Evolutionary conservation across 805 yeast genomes (phyloP), one percentile per base, ranked within the genome.

Genomic region (Metschnikowia kunwiensis): DNA sequence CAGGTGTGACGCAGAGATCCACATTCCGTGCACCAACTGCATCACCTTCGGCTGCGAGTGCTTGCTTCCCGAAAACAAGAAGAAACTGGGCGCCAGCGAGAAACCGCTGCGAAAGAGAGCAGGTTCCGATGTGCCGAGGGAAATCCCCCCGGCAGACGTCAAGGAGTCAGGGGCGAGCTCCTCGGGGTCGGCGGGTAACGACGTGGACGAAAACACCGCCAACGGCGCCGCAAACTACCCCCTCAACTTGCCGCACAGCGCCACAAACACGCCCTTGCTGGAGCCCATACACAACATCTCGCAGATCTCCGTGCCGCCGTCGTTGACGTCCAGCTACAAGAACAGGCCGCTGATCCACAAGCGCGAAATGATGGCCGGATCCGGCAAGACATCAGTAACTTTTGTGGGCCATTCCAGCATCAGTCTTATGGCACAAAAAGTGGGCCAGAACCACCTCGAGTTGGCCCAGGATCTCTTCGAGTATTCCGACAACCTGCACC

Each of bases 1-100:
- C n/a, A 73, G 88, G 23, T 84, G 94, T 60, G 86, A 81, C 52
- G 85, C 82, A 9, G 82, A 66, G 43, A 66, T 67, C 26, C 72
- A 65, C 46, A 66, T 66, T 12, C 74, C 74, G 3, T 67, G 72
- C 43, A 74, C 88, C 15, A 82, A 82, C 56, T 82, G 91, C 54
- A 67, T 75, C 23, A 80, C 83, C 3, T 82, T 81, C 57, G 81
- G 83, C 6, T 74, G 86, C 50, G 86, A 79, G 33, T 86, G 89
- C 61, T 63, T 66, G 22, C 68, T 82, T 34, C 89, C 88, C 1
- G 82, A 75, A 45, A 73, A 70, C 19, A 78, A 68, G 51, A 75
- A 57, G 61, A 60, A 68, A 51, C 59, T 64, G 13, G 55, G 49
- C 17, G 46, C 17, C 12, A 16, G 17, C 15, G 24, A 33, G 11